These are phyloP conservation scores for Polytrichum formosum DNA, from an alignment of 225 moss, liverwort and hornwort species.

Conservation along the genomic window DNA sequence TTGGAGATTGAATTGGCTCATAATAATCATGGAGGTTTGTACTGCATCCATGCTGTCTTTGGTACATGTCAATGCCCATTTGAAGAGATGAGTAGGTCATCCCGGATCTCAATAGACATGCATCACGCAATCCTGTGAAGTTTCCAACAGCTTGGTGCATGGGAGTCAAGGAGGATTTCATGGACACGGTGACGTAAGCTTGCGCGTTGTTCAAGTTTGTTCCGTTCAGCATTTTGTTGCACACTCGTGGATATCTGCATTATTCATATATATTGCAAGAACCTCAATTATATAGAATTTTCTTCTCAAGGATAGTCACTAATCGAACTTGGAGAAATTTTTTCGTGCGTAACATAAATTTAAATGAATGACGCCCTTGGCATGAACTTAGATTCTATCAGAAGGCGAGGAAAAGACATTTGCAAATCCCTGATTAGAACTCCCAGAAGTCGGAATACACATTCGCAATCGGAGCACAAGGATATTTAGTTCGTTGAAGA, in stretches of 20 bases:
- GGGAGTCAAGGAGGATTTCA: constrained; percentile 18
- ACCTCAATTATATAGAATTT: background rate
- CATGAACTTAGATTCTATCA: too few relatives aligned
- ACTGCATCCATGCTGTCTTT: constrained; percentile 4
- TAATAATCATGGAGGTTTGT: background rate
- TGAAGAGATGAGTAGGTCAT: constrained; percentile 31
- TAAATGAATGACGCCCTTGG: too few relatives aligned
- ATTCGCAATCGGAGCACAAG: background rate
- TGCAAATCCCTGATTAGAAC: too few relatives aligned
- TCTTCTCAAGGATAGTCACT: background rate
- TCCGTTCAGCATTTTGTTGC: constrained; percentile 26
- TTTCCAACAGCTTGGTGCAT: constrained; percentile 15
- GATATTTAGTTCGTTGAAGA: background rate
- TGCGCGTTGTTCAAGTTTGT: constrained; percentile 17
- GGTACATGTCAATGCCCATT: constrained; percentile 39
- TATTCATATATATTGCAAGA: background rate
- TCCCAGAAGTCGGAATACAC: background rate
- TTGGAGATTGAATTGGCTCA: too few relatives aligned
- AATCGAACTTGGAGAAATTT: too few relatives aligned
- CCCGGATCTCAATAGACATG: background rate
- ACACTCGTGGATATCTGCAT: constrained; percentile 27
- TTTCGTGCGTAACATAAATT: too few relatives aligned
- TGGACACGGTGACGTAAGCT: constrained; percentile 25
- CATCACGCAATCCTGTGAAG: constrained; percentile 23
- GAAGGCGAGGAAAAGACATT: too few relatives aligned